Conservation (phyloP, 2,329 filamentous ascomycete species). For the Fusarium austroafricanum region DNA sequence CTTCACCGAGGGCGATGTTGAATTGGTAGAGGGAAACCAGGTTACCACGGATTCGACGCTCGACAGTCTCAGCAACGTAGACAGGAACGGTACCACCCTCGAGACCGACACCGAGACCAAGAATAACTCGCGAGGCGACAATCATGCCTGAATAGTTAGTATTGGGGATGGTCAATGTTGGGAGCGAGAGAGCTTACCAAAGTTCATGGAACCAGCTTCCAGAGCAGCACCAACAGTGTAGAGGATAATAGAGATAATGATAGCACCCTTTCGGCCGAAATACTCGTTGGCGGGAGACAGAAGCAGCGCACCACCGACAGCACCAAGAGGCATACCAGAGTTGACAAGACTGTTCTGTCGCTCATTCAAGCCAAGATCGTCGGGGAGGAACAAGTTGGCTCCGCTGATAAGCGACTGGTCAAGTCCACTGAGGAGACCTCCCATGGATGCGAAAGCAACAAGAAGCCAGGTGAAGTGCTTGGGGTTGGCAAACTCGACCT, state of each 20-base stretch:
- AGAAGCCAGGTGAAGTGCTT: slow-evolving; percentile 74
- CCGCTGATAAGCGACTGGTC: slow-evolving; percentile 80
- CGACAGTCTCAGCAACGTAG: slow-evolving; percentile 79
- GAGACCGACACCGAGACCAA: slow-evolving; percentile 77
- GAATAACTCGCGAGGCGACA: slow-evolving; percentile 73
- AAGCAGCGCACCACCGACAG: slow-evolving; percentile 75
- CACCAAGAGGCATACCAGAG: slow-evolving; percentile 77
- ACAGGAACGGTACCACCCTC: slow-evolving; percentile 81
- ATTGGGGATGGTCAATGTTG: accelerated
- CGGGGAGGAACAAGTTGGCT: slow-evolving; percentile 74
- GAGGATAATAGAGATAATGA: slow-evolving; percentile 74
- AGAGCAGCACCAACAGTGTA: slow-evolving; percentile 78
- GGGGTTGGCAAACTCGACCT: slow-evolving; percentile 68
- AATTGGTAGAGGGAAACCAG: slow-evolving; percentile 80
- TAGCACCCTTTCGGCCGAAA: slow-evolving; percentile 74
- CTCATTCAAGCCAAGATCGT: slow-evolving; percentile 64
- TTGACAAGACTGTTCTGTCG: slow-evolving; percentile 74
- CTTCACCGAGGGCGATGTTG: slow-evolving; percentile 80
- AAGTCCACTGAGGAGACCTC: slow-evolving; percentile 76
- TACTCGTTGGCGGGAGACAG: slow-evolving; percentile 75
- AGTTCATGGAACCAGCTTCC: slow-evolving; percentile 75
- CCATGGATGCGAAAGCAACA: slow-evolving; percentile 79
- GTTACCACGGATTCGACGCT: slow-evolving; percentile 74
- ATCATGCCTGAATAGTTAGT: slow-evolving; percentile 66
- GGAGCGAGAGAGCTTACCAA: slow-evolving; percentile 52